Evolutionary conservation across 148 eudicot genomes (phyloP).

Genomic region (Fagopyrum esculentum): DNA sequence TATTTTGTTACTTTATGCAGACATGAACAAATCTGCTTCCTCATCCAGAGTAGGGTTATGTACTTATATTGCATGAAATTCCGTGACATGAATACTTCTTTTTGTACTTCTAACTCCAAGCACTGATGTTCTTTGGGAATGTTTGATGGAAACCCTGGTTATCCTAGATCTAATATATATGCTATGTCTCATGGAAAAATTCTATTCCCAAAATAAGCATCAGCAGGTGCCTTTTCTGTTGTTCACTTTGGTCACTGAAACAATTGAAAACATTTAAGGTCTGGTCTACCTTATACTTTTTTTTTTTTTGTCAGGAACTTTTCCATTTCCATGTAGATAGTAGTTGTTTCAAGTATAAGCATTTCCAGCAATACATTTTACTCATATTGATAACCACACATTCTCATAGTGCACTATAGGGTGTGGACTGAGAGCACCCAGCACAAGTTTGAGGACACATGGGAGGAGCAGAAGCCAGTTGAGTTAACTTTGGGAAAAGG

Average conservation of each 20-base stretch:
- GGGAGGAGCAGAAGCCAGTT: constrained; percentile 83
- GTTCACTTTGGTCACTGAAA: background rate
- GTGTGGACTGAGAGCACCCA: constrained; percentile 92
- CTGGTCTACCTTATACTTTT: background rate
- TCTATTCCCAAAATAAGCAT: background rate
- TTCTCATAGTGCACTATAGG: constrained; percentile 71
- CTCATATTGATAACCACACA: background rate
- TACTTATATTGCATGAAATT: background rate
- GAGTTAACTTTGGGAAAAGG: constrained; percentile 93
- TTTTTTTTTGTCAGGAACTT: background rate
- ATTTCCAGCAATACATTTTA: background rate
- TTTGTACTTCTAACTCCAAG: constrained; percentile 2
- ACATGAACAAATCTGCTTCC: background rate
- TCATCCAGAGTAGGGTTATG: background rate
- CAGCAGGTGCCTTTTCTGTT: background rate
- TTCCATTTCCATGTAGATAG: background rate
- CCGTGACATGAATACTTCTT: background rate
- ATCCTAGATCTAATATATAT: background rate
- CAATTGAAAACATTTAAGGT: background rate
- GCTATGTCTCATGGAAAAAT: background rate
- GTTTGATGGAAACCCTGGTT: background rate
- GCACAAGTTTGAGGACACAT: constrained; percentile 95
- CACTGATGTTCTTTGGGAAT: background rate
- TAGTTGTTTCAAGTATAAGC: background rate
- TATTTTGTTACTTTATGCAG: constrained; percentile 5